Evolutionary conservation across 176 grass and related monocot species (phyloP).

Genomic region (Triticum dicoccoides): DNA sequence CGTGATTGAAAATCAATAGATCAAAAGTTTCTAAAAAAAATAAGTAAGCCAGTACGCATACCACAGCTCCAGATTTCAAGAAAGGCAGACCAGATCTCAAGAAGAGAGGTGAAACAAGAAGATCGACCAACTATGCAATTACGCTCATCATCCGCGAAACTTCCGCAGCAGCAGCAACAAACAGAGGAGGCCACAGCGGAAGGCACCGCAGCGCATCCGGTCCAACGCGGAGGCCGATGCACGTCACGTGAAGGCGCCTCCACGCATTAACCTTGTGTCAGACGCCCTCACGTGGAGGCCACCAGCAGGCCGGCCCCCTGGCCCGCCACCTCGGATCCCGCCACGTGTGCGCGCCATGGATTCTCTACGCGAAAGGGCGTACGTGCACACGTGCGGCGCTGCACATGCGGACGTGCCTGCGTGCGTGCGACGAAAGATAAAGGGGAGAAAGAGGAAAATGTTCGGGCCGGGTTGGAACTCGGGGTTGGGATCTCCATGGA

Average conservation of each 20-base stretch:
- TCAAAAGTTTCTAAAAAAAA: too few relatives aligned
- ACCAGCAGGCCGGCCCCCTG: not conserved
- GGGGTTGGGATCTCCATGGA: constrained; percentile 34
- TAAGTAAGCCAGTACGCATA: not conserved
- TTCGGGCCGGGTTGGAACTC: not conserved
- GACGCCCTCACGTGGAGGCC: constrained; percentile 38
- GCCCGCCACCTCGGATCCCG: constrained; percentile 25
- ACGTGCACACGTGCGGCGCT: constrained; percentile 54
- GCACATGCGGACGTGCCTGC: constrained; percentile 34
- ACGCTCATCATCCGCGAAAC: not conserved
- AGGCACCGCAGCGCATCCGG: constrained; percentile 12
- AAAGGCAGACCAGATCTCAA: not conserved
- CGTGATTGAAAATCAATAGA: too few relatives aligned
- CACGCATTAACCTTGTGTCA: constrained; percentile 47
- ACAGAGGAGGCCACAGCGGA: not conserved
- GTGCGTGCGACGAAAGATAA: not conserved
- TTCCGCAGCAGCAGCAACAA: not conserved
- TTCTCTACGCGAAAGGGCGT: constrained; percentile 29
- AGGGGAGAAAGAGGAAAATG: not conserved
- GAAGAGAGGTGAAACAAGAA: not conserved
- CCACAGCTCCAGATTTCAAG: not conserved
- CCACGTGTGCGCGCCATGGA: constrained; percentile 43
- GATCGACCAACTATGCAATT: not conserved
- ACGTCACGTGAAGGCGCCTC: constrained; percentile 38
- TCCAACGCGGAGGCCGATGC: not conserved